Percentiles rank a stretch among this genome's conserved stretches.
Conservation (phyloP, 2,329 filamentous ascomycete species). For the Thermoascus crustaceus region DNA sequence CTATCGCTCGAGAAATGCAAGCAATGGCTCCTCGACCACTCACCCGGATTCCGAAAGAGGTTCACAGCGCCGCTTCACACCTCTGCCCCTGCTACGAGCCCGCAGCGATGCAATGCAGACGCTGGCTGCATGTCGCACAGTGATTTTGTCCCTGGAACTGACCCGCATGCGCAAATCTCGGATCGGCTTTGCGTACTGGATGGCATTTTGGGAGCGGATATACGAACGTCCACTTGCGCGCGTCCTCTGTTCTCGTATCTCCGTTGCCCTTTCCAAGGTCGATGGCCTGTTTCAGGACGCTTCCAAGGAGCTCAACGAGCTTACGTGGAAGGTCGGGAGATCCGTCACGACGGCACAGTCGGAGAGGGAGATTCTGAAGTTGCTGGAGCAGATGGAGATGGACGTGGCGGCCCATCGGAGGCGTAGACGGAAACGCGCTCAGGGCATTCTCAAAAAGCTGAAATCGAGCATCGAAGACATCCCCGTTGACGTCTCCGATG, state of each 20-base stretch:
- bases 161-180: slow-evolving; percentile 24
- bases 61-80: not conserved
- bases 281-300: slow-evolving; percentile 19
- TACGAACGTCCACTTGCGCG: slow-evolving; percentile 16
- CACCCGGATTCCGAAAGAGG: not conserved
- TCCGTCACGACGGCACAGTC: slow-evolving; percentile 12
- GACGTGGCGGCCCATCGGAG: slow-evolving; percentile 15
- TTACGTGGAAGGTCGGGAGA: slow-evolving; percentile 15
- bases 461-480: slow-evolving; percentile 18
- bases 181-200: slow-evolving; percentile 19
- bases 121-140: slow-evolving; percentile 18
- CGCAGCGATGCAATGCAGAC: slow-evolving; percentile 17
- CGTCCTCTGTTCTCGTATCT: slow-evolving; percentile 10
- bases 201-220: slow-evolving; percentile 21
- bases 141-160: slow-evolving; percentile 21
- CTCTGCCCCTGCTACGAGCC: slow-evolving; percentile 11
- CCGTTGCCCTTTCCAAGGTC: slow-evolving; percentile 12
- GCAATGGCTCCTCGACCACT: not conserved
- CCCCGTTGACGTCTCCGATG: slow-evolving; percentile 20
- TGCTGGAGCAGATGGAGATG: slow-evolving; percentile 19
- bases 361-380: slow-evolving; percentile 14
- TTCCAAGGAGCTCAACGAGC: slow-evolving; percentile 16
- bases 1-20: not conserved
- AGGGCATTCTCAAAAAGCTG: slow-evolving; percentile 16
- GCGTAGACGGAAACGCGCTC: slow-evolving; percentile 16